Evolutionary conservation across 345 rosid genomes (phyloP).

Genomic region (Rhodamnia argentea): DNA sequence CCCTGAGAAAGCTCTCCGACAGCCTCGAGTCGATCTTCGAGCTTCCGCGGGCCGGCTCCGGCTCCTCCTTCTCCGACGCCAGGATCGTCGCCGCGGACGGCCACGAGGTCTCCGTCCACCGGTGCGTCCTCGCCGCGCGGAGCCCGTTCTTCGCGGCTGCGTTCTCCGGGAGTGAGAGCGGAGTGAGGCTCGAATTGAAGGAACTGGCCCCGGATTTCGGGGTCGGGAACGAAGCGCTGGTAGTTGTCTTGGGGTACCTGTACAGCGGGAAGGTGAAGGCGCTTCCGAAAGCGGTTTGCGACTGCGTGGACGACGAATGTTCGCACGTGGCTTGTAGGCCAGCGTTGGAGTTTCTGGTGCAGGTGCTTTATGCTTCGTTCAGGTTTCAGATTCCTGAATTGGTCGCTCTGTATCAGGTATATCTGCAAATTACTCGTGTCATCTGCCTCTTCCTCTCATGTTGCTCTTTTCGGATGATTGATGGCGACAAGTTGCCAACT

Average conservation of each 20-base stretch:
- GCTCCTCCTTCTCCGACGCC: neutral
- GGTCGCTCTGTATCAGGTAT: constrained; percentile 32
- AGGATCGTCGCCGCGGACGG: neutral
- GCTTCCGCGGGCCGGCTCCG: neutral
- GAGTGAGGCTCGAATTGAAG: constrained; percentile 36
- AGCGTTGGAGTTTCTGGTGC: constrained; percentile 48
- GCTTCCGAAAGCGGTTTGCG: constrained; percentile 26
- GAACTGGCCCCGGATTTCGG: constrained; percentile 32
- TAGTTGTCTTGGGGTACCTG: constrained; percentile 44
- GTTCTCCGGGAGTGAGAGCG: constrained; percentile 17
- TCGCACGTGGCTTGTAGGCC: constrained; percentile 69
- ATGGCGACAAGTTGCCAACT: neutral
- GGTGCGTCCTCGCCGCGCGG: constrained; percentile 66
- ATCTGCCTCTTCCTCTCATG: neutral
- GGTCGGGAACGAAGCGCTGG: constrained; percentile 42
- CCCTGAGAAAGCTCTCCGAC: neutral
- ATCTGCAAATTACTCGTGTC: neutral
- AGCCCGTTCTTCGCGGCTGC: constrained; percentile 42
- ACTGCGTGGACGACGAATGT: constrained; percentile 61
- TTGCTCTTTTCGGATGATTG: neutral
- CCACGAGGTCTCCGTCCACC: constrained; percentile 41
- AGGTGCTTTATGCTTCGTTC: constrained; percentile 61
- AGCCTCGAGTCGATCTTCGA: neutral
- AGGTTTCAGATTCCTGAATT: constrained; percentile 52
- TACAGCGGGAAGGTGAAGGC: constrained; percentile 62